Evolutionary conservation across 1,284 basidiomycete genomes (phyloP).

Genomic region (Inonotus obliquus): DNA sequence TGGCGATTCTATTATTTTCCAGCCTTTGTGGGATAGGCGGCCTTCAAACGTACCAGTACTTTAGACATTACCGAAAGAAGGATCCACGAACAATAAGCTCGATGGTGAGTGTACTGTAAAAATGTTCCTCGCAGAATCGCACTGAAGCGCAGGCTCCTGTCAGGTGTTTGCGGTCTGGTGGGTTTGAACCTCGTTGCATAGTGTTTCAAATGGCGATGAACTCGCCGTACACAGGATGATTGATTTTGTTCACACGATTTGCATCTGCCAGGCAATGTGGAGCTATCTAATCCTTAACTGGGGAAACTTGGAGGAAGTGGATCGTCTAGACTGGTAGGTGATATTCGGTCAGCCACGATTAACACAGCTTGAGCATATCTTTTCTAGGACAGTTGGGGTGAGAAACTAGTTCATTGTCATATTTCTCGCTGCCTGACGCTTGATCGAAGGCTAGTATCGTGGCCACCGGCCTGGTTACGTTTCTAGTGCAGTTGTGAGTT

Average conservation of each 20-base stretch:
- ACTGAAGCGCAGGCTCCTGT: not conserved
- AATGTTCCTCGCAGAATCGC: not conserved
- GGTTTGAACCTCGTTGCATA: not conserved
- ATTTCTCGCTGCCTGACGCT: not conserved
- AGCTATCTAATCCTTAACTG: conserved; percentile 15
- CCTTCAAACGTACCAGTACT: conserved; percentile 15
- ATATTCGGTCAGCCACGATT: not conserved
- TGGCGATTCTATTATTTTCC: not conserved
- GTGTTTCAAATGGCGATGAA: not conserved
- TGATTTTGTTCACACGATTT: conserved; percentile 16
- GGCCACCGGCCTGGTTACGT: conserved; percentile 15
- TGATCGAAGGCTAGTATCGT: conserved; percentile 11
- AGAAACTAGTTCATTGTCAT: not conserved
- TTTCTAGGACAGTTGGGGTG: conserved; percentile 12
- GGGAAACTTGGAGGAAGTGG: conserved; percentile 8
- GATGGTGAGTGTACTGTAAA: conserved; percentile 1
- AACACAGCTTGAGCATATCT: not conserved
- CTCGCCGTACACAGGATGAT: conserved; percentile 4
- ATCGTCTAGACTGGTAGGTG: conserved; percentile 14
- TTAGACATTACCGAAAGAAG: conserved; percentile 12
- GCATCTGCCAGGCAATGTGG: conserved; percentile 17
- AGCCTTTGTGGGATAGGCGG: conserved; percentile 16
- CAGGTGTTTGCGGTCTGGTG: conserved; percentile 16
- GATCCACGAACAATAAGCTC: conserved; percentile 2
- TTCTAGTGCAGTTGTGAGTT: conserved; percentile 16